A percentile compares a stretch with the other conserved stretches of the same genome.
Evolutionary conservation across 2,329 filamentous ascomycete genomes (phyloP).

Genomic region (Boeremia exigua): DNA sequence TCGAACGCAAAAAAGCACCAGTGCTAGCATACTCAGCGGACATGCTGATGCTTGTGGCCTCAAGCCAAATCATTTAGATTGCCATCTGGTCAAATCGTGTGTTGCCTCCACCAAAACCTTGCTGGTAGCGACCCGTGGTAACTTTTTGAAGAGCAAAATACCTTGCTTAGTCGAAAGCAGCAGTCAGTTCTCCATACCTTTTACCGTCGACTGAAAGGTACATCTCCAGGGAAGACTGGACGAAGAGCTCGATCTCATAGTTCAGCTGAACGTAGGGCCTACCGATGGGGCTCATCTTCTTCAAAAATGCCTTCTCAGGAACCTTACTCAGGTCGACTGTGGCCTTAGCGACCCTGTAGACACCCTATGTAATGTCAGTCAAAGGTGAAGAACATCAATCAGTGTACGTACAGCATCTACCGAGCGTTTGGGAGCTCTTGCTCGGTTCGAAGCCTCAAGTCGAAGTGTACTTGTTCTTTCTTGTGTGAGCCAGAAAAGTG

Average conservation of each 20-base stretch:
- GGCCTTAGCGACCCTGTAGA: neutral
- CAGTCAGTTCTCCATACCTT: neutral
- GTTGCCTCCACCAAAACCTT: too few species aligned
- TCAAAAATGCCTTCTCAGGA: constrained; percentile 1
- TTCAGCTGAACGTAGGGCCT: neutral
- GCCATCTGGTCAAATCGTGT: too few species aligned
- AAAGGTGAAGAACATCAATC: neutral
- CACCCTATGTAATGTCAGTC: neutral
- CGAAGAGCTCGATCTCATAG: neutral
- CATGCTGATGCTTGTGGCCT: too few species aligned
- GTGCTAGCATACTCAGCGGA: too few species aligned
- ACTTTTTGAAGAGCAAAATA: too few species aligned
- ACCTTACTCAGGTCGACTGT: constrained; percentile 19
- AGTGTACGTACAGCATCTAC: neutral
- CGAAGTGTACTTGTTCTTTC: neutral
- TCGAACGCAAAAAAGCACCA: too few species aligned
- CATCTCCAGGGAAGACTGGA: neutral
- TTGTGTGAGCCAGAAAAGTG: neutral
- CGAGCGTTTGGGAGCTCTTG: neutral
- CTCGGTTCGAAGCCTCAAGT: neutral
- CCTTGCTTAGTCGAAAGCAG: neutral
- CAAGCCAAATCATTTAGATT: too few species aligned
- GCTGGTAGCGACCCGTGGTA: too few species aligned
- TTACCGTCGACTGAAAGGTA: neutral
- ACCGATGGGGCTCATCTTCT: neutral